Conservation (phyloP, 108 stramenopile species). For the Bacterosira constricta region DNA sequence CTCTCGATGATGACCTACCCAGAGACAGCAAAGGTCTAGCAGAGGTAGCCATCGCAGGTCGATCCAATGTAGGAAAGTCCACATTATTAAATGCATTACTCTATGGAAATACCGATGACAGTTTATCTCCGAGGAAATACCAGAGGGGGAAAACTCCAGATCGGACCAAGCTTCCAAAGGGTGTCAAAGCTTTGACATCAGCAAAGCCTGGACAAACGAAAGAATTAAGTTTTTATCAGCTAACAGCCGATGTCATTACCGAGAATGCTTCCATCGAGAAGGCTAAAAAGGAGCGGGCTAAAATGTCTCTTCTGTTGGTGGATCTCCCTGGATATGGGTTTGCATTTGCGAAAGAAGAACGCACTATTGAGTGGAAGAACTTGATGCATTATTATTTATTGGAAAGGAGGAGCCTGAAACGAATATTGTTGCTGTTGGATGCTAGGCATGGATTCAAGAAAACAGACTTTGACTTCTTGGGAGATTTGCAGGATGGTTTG, state of each 20-base stretch:
- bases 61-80: conserved; percentile 85
- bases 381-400: conserved; percentile 71
- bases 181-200: conserved; percentile 70
- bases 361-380: conserved; percentile 56
- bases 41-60: conserved; percentile 73
- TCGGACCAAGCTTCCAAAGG: conserved; percentile 67
- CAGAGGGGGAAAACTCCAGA: conserved; percentile 36
- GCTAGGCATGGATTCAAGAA: conserved; percentile 82
- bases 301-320: conserved; percentile 61
- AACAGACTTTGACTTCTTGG: conserved; percentile 74
- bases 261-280: conserved; percentile 5
- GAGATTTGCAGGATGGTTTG: conserved; percentile 46
- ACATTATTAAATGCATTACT: conserved; percentile 79
- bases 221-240: conserved; percentile 76
- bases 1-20: conserved; percentile 52
- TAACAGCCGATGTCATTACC: conserved; percentile 47
- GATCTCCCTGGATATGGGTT: conserved; percentile 89
- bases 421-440: conserved; percentile 78
- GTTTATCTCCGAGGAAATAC: conserved; percentile 20
- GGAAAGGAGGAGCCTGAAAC: conserved; percentile 64
- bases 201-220: conserved; percentile 77
- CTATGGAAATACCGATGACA: conserved; percentile 58
- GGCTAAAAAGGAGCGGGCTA: conserved; percentile 11
- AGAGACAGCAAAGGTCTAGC: conserved; percentile 35
- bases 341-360: conserved; percentile 72